Conservation (phyloP, 106 monocot species). For the Platanthera guangdongensis region DNA sequence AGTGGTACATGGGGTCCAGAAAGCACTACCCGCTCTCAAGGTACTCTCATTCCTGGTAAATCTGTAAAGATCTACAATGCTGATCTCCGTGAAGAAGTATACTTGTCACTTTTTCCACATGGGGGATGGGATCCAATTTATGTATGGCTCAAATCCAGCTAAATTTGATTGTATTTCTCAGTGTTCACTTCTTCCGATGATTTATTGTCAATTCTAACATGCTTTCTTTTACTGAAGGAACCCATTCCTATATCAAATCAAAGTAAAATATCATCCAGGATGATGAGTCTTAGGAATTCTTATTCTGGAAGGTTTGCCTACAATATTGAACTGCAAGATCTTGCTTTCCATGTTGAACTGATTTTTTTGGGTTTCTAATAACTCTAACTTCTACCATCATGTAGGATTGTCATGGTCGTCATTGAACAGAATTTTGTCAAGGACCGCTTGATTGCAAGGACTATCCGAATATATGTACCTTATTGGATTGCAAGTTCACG, state of each 20-base stretch:
- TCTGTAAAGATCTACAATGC: slow-evolving; percentile 66
- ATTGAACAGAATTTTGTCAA: slow-evolving; percentile 73
- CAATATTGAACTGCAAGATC: neutral
- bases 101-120: slow-evolving; percentile 64
- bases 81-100: slow-evolving; percentile 60
- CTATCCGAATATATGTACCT: slow-evolving; percentile 70
- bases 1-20: slow-evolving; percentile 27
- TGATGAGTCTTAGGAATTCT: slow-evolving; percentile 50
- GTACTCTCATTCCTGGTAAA: slow-evolving; percentile 51
- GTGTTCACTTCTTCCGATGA: neutral
- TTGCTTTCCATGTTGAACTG: slow-evolving; percentile 4
- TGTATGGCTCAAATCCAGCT: slow-evolving; percentile 31
- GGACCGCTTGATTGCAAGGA: slow-evolving; percentile 37
- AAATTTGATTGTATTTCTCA: neutral
- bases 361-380: neutral
- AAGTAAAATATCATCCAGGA: slow-evolving; percentile 42
- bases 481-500: slow-evolving; percentile 84
- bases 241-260: slow-evolving; percentile 68
- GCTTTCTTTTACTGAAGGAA: slow-evolving; percentile 37
- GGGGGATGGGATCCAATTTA: slow-evolving; percentile 72
- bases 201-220: slow-evolving; percentile 7
- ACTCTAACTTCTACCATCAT: slow-evolving; percentile 1
- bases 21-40: slow-evolving; percentile 27
- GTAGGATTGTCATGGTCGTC: slow-evolving; percentile 74
- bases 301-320: slow-evolving; percentile 63